Conservation (phyloP, 2,329 filamentous ascomycete genomes). For the Allantophomopsis lycopodina region DNA sequence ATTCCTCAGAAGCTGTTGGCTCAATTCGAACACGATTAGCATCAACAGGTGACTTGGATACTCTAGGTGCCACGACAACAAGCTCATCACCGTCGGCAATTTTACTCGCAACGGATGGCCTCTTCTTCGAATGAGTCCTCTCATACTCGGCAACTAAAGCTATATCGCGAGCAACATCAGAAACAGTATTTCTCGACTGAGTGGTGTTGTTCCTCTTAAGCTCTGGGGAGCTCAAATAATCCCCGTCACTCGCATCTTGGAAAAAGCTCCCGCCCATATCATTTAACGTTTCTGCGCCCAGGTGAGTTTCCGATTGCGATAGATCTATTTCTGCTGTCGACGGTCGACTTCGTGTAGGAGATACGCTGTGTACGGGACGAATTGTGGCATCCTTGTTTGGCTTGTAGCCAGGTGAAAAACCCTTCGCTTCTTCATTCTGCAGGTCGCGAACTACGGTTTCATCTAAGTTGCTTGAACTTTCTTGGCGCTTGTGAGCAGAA, state of each 20-base stretch:
- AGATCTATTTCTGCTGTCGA: too few relatives aligned
- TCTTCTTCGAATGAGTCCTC: conserved; percentile 9
- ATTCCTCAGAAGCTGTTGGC: conserved; percentile 17
- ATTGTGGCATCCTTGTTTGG: conserved; percentile 61
- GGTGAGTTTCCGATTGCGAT: too few relatives aligned
- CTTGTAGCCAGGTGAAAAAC: conserved; percentile 66
- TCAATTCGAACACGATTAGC: conserved; percentile 13
- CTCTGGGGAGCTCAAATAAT: background rate
- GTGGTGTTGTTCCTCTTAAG: background rate
- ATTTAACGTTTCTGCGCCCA: too few relatives aligned
- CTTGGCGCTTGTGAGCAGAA: conserved; percentile 4
- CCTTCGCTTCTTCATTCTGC: conserved; percentile 23
- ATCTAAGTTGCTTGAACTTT: background rate
- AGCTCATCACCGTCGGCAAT: conserved; percentile 1
- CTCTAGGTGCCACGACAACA: too few relatives aligned
- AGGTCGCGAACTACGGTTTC: background rate
- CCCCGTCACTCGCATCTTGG: too few relatives aligned
- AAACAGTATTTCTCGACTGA: background rate
- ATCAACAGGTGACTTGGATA: conserved; percentile 3
- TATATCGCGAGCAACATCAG: conserved; percentile 10
- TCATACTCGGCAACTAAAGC: conserved; percentile 15
- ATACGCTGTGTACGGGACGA: conserved; percentile 31
- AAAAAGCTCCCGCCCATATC: too few relatives aligned
- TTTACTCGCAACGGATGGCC: conserved; percentile 7
- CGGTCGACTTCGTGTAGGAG: too few relatives aligned